Evolutionary conservation across 2,329 filamentous ascomycete genomes (phyloP).

Genomic region (Cladophialophora carrionii): DNA sequence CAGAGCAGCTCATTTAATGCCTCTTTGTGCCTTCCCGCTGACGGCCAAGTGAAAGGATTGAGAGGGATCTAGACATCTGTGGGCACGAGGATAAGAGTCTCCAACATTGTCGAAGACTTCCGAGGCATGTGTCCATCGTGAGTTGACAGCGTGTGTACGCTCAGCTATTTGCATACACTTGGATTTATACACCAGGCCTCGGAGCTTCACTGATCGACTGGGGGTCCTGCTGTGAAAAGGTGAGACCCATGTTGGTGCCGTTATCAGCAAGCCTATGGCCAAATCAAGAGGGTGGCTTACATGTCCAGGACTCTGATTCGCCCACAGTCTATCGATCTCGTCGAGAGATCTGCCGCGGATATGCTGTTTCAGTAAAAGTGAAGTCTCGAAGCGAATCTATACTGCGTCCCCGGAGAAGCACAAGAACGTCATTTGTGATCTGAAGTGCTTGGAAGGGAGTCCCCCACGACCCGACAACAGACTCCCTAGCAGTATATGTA

Average conservation of each 20-base stretch:
- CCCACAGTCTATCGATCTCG: conserved; percentile 19
- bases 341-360: conserved; percentile 34
- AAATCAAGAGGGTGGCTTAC: conserved; percentile 19
- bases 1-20: neutral
- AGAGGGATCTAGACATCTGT: conserved; percentile 7
- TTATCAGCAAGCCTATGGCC: conserved; percentile 28
- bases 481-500: conserved; percentile 16
- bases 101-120: conserved; percentile 3
- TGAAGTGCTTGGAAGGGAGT: neutral
- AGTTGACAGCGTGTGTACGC: conserved; percentile 7
- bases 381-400: conserved; percentile 17
- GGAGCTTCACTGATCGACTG: conserved; percentile 21
- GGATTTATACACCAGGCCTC: conserved; percentile 14
- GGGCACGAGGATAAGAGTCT: neutral
- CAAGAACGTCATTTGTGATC: conserved; percentile 29
- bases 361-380: conserved; percentile 20
- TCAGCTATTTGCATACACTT: conserved; percentile 22
- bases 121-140: conserved; percentile 14
- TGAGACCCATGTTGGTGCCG: conserved; percentile 19
- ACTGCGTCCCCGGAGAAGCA: conserved; percentile 34
- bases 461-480: neutral
- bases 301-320: conserved; percentile 22
- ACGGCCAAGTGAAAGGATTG: neutral
- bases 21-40: neutral
- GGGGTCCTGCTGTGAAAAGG: conserved; percentile 2